phyloP scores from a whole-genome alignment of 108 stramenopile genomes.

The Aurantiochytrium sp. region DNA sequence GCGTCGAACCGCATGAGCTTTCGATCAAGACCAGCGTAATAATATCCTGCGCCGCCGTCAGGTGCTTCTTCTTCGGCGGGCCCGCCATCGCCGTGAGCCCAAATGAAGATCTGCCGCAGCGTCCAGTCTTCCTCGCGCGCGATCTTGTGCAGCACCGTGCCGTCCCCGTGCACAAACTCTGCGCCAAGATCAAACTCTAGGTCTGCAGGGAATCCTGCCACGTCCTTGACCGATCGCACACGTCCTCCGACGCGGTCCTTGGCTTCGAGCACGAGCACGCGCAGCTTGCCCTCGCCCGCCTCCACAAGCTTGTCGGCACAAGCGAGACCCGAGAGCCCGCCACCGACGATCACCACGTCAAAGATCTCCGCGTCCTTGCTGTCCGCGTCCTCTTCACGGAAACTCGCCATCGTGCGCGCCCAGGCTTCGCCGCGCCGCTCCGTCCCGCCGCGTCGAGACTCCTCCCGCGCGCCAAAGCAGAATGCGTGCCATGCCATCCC shows the following conservation, averaged over 20 bases:
- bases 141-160: neutral
- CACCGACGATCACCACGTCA: constrained; percentile 11
- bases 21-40: neutral
- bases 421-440: too few species aligned
- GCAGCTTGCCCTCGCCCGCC: neutral
- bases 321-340: neutral
- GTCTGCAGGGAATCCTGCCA: neutral
- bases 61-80: constrained; percentile 18
- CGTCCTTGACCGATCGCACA: neutral
- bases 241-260: neutral
- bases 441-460: too few species aligned
- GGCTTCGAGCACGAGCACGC: constrained; percentile 20
- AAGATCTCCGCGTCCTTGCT: neutral
- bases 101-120: constrained; percentile 21
- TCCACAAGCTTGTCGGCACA: neutral
- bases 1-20: constrained; percentile 8
- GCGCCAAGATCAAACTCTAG: constrained; percentile 4
- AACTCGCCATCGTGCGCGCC: neutral
- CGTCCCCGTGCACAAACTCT: constrained; percentile 19
- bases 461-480: too few species aligned
- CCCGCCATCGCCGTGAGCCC: constrained; percentile 23
- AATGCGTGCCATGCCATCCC: too few species aligned
- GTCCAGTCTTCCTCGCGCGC: neutral
- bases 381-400: too few species aligned
- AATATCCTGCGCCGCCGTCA: constrained; percentile 21